Percentiles rank a stretch among this genome's conserved stretches.
Evolutionary conservation across 2,329 filamentous ascomycete species (phyloP).

Genomic region (Thielaviopsis ethacetica): DNA sequence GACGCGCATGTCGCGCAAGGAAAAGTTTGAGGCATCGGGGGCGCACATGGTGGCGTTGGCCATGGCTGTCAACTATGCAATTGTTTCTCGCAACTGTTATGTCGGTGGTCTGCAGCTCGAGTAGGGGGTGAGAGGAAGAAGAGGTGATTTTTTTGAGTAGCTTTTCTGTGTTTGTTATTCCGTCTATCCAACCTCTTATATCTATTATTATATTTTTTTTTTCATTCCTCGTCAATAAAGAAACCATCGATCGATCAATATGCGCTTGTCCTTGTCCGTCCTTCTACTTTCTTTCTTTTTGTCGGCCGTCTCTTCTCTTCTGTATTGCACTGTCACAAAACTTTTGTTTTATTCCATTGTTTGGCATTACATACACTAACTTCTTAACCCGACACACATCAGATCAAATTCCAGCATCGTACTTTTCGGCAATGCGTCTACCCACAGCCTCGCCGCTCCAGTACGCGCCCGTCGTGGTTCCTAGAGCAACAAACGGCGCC

Average conservation of each 20-base stretch:
- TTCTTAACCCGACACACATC: background rate
- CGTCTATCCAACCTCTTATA: background rate
- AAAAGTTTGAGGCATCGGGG: conserved; percentile 5
- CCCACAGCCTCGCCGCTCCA: conserved; percentile 77
- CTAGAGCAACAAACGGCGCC: conserved; percentile 73
- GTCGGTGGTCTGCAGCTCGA: conserved; percentile 2
- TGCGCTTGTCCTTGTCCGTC: no score
- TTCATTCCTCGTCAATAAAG: background rate
- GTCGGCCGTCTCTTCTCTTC: no score
- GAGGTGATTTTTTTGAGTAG: background rate
- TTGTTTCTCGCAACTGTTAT: conserved; percentile 10
- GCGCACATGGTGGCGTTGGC: conserved; percentile 10
- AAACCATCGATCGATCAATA: no score
- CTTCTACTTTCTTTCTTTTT: no score
- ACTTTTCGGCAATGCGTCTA: conserved; percentile 41
- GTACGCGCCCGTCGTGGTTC: conserved; percentile 79
- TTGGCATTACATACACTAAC: no score
- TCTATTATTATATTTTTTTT: background rate
- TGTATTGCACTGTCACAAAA: no score
- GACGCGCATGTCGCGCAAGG: background rate
- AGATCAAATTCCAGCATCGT: conserved; percentile 20
- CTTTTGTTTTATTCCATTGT: no score
- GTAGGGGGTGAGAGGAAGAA: background rate
- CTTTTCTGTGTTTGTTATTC: background rate
- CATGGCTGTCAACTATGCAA: conserved; percentile 11